Base-by-base conservation (phyloP, 805 yeast genomes). In the Wickerhamiella australiensis region DNA sequence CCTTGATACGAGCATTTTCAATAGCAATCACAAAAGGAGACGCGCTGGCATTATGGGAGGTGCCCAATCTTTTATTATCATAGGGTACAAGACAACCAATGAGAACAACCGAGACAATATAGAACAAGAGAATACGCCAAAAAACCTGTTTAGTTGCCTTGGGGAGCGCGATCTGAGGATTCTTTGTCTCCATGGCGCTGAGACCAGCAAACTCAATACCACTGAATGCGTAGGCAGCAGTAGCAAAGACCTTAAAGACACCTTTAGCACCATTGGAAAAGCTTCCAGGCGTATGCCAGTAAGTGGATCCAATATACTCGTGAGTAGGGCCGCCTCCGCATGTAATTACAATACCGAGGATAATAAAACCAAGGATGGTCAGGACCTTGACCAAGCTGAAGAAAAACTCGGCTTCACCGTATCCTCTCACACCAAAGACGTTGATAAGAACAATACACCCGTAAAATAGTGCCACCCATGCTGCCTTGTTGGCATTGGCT, bases 21-120 rank as follows among this genome's bases (percentile, higher is more conserved):
- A 82, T 79, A 33, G 87, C 82, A 62, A 82, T 78, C 38, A 82
- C 87, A 61, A 82, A 78, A 12, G 90, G 88, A 5, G 85, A 79
- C 2, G 85, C 80, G 22, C 79, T 67, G 21, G 78, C 80, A 58
- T 77, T 83, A 47, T 73, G 77, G 2, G 72, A 53, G 40, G 73
- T 68, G 22, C 73, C 77, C 49, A 81, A 68, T 53, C 76, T 64
- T 1, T 61, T 57, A 52, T 77, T 74, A 52, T 68, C 69, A 61
- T 72, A 81, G 13, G 90, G 88, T n/a, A 85, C 90, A 51, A 85
- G 69, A 57, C 82, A 76, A 40, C 87, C 82, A 57, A 71, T 75
- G 56, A 73, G 69, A 50, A 66, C 78, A 61, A 66, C 74, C 53
- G 79, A 70, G 9, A 73, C 67, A 62, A 85, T 70, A 67, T 85